Conservation (phyloP, 768 basidiomycete genomes). For the Mrakia blollopis region DNA sequence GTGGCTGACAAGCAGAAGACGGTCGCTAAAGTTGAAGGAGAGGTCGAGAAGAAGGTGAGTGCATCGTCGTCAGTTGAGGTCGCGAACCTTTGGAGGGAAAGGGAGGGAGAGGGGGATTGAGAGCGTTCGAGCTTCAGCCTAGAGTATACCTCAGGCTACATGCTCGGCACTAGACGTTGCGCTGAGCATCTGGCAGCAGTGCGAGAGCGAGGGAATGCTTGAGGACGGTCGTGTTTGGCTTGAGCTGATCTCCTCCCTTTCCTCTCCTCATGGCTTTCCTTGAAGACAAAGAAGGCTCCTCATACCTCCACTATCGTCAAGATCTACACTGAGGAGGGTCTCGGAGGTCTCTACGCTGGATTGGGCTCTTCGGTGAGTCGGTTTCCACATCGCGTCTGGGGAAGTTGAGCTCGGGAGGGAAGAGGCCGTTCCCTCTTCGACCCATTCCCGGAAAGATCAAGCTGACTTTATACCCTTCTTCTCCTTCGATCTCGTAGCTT, state of each 20-base stretch:
- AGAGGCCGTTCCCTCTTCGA: background rate
- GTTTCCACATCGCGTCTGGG: too few species aligned
- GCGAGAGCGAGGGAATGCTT: background rate
- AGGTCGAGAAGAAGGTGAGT: conserved; percentile 59
- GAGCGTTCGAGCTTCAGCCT: background rate
- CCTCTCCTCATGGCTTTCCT: conserved; percentile 49
- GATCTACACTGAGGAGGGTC: conserved; percentile 76
- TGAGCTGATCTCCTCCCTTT: conserved; percentile 9
- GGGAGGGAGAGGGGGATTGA: background rate
- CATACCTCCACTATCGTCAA: conserved; percentile 47
- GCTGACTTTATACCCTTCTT: background rate
- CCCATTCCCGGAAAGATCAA: background rate
- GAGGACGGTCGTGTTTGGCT: background rate
- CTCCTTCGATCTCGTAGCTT: background rate
- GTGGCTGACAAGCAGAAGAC: conserved; percentile 66
- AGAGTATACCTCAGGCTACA: too few species aligned
- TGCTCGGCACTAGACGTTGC: too few species aligned
- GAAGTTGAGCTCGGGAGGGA: too few species aligned
- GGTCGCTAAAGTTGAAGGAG: conserved; percentile 1
- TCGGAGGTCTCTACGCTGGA: conserved; percentile 79
- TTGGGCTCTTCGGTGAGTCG: conserved; percentile 53
- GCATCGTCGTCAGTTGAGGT: background rate
- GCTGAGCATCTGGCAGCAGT: too few species aligned
- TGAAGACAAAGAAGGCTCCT: conserved; percentile 51
- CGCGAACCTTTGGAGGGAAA: background rate